Evolutionary conservation across 2,329 filamentous ascomycete species (phyloP).

Genomic region (Colletotrichum chlorophyti): DNA sequence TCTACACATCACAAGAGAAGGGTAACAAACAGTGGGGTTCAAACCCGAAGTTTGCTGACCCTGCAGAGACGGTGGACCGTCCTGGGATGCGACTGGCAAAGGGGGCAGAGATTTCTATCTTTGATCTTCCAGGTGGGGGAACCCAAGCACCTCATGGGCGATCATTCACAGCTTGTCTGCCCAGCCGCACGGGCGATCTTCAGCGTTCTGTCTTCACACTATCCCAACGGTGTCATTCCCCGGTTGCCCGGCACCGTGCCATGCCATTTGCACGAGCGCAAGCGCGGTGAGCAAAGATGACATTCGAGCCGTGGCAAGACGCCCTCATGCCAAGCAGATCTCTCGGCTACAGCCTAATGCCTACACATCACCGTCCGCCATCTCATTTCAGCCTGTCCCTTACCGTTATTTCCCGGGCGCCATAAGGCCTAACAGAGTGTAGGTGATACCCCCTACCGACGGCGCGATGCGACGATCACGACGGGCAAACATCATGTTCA

Average conservation of each 20-base stretch:
- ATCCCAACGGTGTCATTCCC: constrained; percentile 11
- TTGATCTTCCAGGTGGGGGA: not conserved
- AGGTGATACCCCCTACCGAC: not conserved
- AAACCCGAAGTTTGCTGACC: not conserved
- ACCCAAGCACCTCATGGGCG: not conserved
- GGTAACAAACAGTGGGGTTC: not conserved
- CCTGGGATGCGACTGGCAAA: too few species aligned
- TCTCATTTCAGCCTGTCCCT: not conserved
- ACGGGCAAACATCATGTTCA: too few species aligned
- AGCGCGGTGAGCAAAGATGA: constrained; percentile 7
- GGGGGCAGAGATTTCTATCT: not conserved
- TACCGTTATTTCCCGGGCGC: too few species aligned
- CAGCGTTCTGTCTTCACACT: constrained; percentile 1
- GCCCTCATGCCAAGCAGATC: constrained; percentile 5
- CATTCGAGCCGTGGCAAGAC: constrained; percentile 3
- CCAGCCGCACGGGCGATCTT: constrained; percentile 12
- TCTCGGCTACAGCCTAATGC: too few species aligned
- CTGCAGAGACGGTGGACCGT: not conserved
- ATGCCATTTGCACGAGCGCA: not conserved
- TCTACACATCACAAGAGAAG: too few species aligned
- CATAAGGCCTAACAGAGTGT: too few species aligned
- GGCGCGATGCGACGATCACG: too few species aligned
- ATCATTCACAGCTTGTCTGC: not conserved
- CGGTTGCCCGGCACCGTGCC: not conserved
- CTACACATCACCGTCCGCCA: not conserved